Base-by-base conservation (phyloP, 768 basidiomycete genomes). In the Wakefieldia striispora region DNA sequence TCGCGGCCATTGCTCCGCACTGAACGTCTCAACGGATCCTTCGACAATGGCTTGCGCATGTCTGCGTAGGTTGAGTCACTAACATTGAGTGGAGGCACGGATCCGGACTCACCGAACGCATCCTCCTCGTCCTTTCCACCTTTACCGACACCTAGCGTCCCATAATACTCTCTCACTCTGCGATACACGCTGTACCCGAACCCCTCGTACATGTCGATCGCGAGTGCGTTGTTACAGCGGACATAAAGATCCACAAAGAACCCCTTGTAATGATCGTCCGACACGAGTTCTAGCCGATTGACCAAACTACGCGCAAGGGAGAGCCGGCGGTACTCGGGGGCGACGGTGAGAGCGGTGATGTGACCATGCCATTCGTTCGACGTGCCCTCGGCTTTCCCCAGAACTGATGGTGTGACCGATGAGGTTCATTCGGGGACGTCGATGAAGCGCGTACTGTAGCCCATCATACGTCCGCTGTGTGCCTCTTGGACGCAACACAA, bases 191-290 rank as follows among this genome's bases (percentile, higher is more conserved):
- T 91, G 60, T 99, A 99, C 11, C 91, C 95, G 63, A 97, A 72
- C 35, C 83, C 78, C 65, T 98, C 92, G 62, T 98, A 97, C 87
- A 99, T 88, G 17, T 73, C 76, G 51, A 95, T 90, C 17, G 95
- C 97, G 19, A 92, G 75, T 3, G 69, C 59, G 58, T 95, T 97
- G 51, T 84, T 84, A 60, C 90, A 93, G 44, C 97, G 83, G 49
- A 98, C 95, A 65, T 93, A 98, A 19, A 99, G 79, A 69, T 98
- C 97, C 41, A 98, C 93, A 61, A 95, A 97, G 77, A 82, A 89
- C 3, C 85, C 90, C 54, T 80, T 81, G 74, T 93, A 89, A 21
- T 77, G 77, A 51, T 83, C 78, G 65, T 94, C 86, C 1, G 91
- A 91, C 8, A 92, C 86, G 58, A 79, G 75, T 67, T 98, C 95